Conservation (phyloP, 2,329 filamentous ascomycete species). For the Pseudogymnoascus sp. region DNA sequence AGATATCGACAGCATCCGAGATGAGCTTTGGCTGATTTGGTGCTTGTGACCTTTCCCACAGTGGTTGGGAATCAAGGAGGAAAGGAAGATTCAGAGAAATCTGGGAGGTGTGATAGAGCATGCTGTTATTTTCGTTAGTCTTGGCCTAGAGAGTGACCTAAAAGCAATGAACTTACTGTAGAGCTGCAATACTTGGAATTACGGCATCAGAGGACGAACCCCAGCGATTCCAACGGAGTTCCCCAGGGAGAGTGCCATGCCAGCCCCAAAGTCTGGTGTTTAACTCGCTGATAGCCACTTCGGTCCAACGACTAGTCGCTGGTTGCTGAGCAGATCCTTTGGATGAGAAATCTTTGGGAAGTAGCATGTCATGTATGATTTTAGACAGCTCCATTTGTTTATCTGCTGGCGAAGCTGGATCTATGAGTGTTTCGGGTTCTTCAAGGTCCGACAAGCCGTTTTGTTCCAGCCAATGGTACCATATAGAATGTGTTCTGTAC, state of each 20-base stretch:
- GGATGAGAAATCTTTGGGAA: neutral
- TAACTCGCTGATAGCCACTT: conserved; percentile 9
- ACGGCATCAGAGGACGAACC: conserved; percentile 11
- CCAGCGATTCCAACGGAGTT: conserved; percentile 14
- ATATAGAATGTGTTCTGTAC: neutral
- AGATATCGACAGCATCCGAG: conserved; percentile 3
- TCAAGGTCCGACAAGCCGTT: neutral
- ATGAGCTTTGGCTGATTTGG: neutral
- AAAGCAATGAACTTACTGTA: conserved; percentile 10
- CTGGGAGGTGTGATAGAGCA: conserved; percentile 9
- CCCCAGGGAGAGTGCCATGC: conserved; percentile 8
- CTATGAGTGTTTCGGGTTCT: neutral
- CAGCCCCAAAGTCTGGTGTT: conserved; percentile 13
- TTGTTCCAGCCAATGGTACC: conserved; percentile 2
- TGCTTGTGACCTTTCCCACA: neutral
- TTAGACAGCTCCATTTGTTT: conserved; percentile 1
- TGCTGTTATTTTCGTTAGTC: conserved; percentile 2
- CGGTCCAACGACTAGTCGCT: neutral
- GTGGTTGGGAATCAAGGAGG: neutral
- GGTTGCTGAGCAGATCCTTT: neutral
- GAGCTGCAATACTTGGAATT: conserved; percentile 10
- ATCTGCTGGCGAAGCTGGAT: neutral
- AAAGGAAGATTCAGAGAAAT: neutral
- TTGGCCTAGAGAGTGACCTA: neutral
- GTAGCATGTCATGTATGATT: conserved; percentile 7